Base-by-base conservation (phyloP, 2,329 filamentous ascomycete species). In the Cryphonectria naterciae region DNA sequence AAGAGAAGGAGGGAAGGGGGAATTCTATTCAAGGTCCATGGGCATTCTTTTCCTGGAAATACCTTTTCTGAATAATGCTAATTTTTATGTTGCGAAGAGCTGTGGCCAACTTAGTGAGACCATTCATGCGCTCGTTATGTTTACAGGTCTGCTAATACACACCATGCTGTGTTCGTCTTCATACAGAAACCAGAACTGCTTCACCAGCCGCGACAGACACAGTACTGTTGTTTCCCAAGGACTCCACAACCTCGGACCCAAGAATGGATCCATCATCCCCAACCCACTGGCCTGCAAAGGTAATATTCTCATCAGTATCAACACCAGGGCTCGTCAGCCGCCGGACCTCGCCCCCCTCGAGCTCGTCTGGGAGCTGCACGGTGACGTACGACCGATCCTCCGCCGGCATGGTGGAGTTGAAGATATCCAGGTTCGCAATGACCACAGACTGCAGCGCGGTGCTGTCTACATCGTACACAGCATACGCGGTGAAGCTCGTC, bases 401-500 rank as follows among this genome's bases (percentile, higher is more conserved):
- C 35, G 25, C 61, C 37, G 56, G 37, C 28, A 52, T 25, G 15
- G 62, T 69, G 7, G 68, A 66, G 49, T 66, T 69, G 37, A 58
- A 69, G 19, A 69, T 35, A 10, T 65, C 58, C 39, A 69, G 62
- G 25, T 69, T 69, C 25, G 64, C 19, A 37, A 66, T 37, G n/a
- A 65, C 52, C 28, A 69, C 10, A 10, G 68, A 69, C 39, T 41
- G 43, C 61, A 69, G 43, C 13, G 22, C 67, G 43, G 37, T 43
- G 67, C 49, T 60, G 13, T 41, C 35, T 22, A 62, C 68, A 25
- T 69, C 68, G 3, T 65, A 69, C 5, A 69, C 39, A 11, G 37
- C 68, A 19, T 69, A 69, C 8, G 68, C 68, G 1, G 68, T 69
- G 13, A 69, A 56, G 28, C 32, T 58, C 22, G 68, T 69, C 10